Base-by-base conservation (phyloP, 805 yeast genomes). In the Saccharomycopsis vini region DNA sequence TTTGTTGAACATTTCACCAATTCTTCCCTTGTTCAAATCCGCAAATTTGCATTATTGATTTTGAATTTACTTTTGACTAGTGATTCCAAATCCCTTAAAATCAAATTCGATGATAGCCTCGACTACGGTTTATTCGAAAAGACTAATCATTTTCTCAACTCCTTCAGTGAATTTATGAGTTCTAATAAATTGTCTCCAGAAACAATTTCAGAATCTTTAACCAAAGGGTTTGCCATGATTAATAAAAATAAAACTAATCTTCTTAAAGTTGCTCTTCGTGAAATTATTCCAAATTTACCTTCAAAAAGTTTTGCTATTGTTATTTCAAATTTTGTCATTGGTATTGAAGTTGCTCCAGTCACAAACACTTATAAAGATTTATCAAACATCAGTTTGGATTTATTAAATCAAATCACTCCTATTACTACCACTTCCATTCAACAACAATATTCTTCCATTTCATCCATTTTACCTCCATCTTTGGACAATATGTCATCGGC, bases 311-410 rank as follows among this genome's bases (percentile, higher is more conserved):
- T 18, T 32, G 22, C 39, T 15, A 19, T 28, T 3, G 21, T 34
- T 6, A 18, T 46, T 39, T 26, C 49, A 16, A 46, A 36, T 22
- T 46, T 36, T 24, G 38, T 42, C 13, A 19, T 46, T 12, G 47
- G 50, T 9, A 21, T 42, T 28, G 47, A 43, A 12, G 5, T 5
- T 12, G 5, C 24, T 4, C 34, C 44, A n/a, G 22, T 16, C 13
- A 9, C 6, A 15, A 16, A 9, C 5, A 30, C 23, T 19, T 24
- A 6, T 6, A 30, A 7, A 5, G 33, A 30, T 15, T 7, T 9
- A 30, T 30, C 29, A 26, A 26, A 26, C 29, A n/a, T n/a, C n/a
- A n/a, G n/a, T n/a, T n/a, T n/a, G n/a, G n/a, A 24, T 10, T 24
- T 24, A 10, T 24, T 24, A 24, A 7, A 6, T 10, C 28, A 24